Evolutionary conservation across 1,284 basidiomycete genomes (phyloP).

Genomic region (Coniophora puteana): DNA sequence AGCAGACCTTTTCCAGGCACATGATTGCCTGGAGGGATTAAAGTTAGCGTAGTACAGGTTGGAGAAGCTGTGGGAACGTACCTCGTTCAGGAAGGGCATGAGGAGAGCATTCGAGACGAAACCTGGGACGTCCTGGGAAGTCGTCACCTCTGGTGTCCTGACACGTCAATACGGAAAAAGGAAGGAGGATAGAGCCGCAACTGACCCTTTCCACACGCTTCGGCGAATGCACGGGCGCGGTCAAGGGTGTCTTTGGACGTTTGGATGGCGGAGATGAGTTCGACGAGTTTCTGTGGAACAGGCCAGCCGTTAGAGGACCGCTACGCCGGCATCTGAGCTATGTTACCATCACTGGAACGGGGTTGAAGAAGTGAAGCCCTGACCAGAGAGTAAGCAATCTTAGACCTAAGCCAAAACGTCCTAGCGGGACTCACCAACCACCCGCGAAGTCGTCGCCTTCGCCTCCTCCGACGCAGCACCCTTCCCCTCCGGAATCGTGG

Average conservation of each 20-base stretch:
- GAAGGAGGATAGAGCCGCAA: no score
- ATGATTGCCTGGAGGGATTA: conserved; percentile 71
- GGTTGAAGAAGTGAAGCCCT: conserved; percentile 96
- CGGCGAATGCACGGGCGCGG: conserved; percentile 79
- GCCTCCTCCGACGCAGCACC: conserved; percentile 60
- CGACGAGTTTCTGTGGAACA: conserved; percentile 74
- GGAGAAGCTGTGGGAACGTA: conserved; percentile 27
- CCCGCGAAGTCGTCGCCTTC: conserved; percentile 58
- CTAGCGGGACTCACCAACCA: conserved; percentile 63
- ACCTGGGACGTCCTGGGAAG: conserved; percentile 87
- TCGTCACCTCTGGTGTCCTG: conserved; percentile 74
- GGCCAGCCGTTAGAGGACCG: neutral
- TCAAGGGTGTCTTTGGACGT: conserved; percentile 76
- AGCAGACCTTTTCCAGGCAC: conserved; percentile 78
- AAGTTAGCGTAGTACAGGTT: neutral
- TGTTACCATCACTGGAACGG: conserved; percentile 87
- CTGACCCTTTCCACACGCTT: conserved; percentile 86
- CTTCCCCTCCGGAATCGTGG: conserved; percentile 58
- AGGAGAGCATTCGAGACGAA: conserved; percentile 86
- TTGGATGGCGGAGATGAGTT: conserved; percentile 91
- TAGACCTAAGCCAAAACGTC: no score
- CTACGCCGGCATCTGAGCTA: neutral
- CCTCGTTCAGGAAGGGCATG: conserved; percentile 92
- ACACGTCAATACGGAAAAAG: conserved; percentile 1
- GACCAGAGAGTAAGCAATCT: neutral